phyloP scores from a whole-genome alignment of 1,284 basidiomycete genomes.

The Trichosporon asahii region DNA sequence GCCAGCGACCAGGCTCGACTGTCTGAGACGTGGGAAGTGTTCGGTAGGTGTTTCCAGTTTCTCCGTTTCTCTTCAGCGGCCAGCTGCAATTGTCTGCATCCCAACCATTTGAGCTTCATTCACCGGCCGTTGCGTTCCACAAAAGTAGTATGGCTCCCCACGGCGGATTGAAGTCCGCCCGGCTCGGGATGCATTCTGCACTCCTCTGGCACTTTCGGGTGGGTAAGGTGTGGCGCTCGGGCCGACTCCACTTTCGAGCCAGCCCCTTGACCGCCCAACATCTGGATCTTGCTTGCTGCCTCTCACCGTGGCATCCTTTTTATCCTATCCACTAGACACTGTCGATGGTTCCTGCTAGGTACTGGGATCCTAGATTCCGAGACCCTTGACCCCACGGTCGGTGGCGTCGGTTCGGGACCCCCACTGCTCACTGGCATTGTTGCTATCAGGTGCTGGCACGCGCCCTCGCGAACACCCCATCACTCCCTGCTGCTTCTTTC shows the following conservation, averaged over 20 bases:
- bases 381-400: background rate
- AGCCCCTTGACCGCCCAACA: background rate
- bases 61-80: background rate
- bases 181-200: background rate
- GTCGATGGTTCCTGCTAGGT: background rate
- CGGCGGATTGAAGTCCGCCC: background rate
- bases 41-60: conserved; percentile 60
- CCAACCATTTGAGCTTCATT: background rate
- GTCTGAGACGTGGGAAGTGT: conserved; percentile 89
- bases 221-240: background rate
- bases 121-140: background rate
- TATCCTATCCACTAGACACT: background rate
- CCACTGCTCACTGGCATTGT: background rate
- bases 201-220: background rate
- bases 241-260: background rate
- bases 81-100: background rate
- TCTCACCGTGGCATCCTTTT: background rate
- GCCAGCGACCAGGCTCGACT: conserved; percentile 79
- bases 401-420: background rate
- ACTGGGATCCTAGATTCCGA: background rate
- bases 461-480: background rate
- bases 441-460: background rate
- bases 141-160: background rate
- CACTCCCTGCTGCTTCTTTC: background rate
- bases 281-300: background rate